A percentile compares a stretch with the other conserved stretches of the same genome.
Conservation (phyloP, 2,329 filamentous ascomycete species). For the Pezicula neosporulosa region DNA sequence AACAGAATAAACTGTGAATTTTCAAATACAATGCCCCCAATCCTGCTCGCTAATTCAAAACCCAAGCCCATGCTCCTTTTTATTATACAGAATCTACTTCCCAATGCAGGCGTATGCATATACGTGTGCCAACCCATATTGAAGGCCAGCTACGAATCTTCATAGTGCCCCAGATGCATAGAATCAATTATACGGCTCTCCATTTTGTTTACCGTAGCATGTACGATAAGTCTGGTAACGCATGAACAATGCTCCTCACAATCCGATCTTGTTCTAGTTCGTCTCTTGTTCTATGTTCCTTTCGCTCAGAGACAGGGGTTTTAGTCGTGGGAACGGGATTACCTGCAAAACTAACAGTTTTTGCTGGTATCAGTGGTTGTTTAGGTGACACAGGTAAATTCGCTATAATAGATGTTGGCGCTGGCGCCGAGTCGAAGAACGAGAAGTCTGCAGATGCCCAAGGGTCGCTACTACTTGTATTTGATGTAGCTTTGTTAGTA, state of each 20-base stretch:
- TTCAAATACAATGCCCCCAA: no score
- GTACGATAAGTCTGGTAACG: constrained; percentile 31
- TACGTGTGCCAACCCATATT: no score
- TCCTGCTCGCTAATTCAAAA: no score
- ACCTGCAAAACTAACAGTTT: constrained; percentile 2
- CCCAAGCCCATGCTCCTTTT: no score
- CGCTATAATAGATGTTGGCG: not conserved
- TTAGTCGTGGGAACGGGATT: constrained; percentile 2
- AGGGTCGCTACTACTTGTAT: constrained; percentile 16
- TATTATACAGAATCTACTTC: no score
- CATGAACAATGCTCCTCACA: constrained; percentile 26
- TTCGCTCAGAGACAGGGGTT: constrained; percentile 4
- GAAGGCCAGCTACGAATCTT: no score
- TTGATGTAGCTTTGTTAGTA: not conserved
- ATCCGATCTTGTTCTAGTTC: constrained; percentile 29
- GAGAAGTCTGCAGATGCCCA: constrained; percentile 33
- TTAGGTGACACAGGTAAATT: constrained; percentile 1
- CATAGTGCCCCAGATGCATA: no score
- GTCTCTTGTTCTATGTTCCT: constrained; percentile 16
- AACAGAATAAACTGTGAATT: no score
- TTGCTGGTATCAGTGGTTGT: not conserved
- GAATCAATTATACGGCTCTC: not conserved
- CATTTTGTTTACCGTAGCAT: constrained; percentile 23
- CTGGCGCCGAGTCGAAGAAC: constrained; percentile 26
- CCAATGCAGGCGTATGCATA: no score